Evolutionary conservation across 768 basidiomycete species (phyloP).

Genomic region (Porpolomopsis calyptriformis): DNA sequence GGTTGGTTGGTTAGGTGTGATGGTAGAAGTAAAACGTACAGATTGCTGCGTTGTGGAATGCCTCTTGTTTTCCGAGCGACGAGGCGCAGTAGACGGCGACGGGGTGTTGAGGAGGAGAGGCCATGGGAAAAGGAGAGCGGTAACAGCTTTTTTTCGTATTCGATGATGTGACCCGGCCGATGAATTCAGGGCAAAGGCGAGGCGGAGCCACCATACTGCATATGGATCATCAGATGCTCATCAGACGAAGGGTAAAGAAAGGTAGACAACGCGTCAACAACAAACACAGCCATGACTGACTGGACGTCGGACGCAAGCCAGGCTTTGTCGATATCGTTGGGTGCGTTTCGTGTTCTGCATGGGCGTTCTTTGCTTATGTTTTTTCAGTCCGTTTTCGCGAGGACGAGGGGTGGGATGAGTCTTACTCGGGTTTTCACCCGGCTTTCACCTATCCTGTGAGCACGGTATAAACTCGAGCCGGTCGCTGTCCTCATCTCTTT

Average conservation of each 20-base stretch:
- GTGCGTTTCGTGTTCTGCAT: constrained; percentile 26
- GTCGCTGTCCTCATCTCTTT: background rate
- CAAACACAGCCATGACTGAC: constrained; percentile 32
- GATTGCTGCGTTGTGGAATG: constrained; percentile 55
- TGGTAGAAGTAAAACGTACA: constrained; percentile 30
- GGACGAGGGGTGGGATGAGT: constrained; percentile 55
- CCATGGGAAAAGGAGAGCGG: too few species aligned
- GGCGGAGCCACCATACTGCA: background rate
- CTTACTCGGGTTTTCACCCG: constrained; percentile 66
- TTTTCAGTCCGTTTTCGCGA: constrained; percentile 57
- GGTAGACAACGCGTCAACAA: constrained; percentile 6
- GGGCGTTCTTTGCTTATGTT: background rate
- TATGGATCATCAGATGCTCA: too few species aligned
- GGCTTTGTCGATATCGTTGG: constrained; percentile 63
- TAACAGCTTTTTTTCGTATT: constrained; percentile 1
- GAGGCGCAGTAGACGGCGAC: constrained; percentile 86
- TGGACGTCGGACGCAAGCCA: constrained; percentile 80
- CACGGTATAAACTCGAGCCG: constrained; percentile 5
- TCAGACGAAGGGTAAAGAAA: background rate
- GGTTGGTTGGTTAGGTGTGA: constrained; percentile 2
- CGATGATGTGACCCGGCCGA: background rate
- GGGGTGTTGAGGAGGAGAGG: constrained; percentile 17
- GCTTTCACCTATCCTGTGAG: constrained; percentile 88
- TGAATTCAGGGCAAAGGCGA: background rate
- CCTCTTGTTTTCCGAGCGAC: constrained; percentile 48